phyloP scores from a whole-genome alignment of 192 early-diverging fungal genomes.

The Paraglomus occultum region DNA sequence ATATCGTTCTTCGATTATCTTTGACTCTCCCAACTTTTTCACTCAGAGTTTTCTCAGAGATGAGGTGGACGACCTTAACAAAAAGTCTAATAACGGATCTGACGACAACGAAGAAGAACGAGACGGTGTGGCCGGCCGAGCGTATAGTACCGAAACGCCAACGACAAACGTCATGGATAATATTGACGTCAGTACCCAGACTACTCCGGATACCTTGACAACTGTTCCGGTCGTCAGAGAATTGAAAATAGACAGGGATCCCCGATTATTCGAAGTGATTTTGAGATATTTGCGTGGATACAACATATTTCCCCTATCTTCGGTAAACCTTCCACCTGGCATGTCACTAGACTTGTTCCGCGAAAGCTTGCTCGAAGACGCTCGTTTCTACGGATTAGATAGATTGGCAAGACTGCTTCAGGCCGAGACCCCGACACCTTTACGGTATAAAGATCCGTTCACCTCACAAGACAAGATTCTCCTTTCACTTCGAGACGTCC shows the following conservation, averaged over 20 bases:
- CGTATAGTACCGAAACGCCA: not conserved
- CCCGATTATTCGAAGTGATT: conserved; percentile 25
- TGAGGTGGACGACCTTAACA: not conserved
- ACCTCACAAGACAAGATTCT: conserved; percentile 27
- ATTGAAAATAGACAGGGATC: conserved; percentile 23
- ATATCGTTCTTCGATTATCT: conserved; percentile 24
- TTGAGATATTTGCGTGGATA: conserved; percentile 29
- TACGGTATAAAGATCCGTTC: conserved; percentile 28
- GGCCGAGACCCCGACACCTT: conserved; percentile 20
- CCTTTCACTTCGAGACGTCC: conserved; percentile 23
- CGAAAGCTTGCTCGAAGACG: conserved; percentile 28
- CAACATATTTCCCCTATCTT: conserved; percentile 29
- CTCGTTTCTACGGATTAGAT: conserved; percentile 17
- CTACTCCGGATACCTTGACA: not conserved
- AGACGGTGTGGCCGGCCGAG: not conserved
- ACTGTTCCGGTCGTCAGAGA: not conserved
- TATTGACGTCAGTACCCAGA: not conserved
- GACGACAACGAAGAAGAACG: not conserved
- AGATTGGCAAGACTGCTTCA: conserved; percentile 20
- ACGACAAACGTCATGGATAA: not conserved
- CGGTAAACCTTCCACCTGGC: conserved; percentile 21
- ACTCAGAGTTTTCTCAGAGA: conserved; percentile 21
- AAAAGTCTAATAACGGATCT: not conserved
- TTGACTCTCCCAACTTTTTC: conserved; percentile 27
- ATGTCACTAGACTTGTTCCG: conserved; percentile 29